Evolutionary conservation across 768 basidiomycete genomes (phyloP).

Genomic region (Calvatia gigantea): DNA sequence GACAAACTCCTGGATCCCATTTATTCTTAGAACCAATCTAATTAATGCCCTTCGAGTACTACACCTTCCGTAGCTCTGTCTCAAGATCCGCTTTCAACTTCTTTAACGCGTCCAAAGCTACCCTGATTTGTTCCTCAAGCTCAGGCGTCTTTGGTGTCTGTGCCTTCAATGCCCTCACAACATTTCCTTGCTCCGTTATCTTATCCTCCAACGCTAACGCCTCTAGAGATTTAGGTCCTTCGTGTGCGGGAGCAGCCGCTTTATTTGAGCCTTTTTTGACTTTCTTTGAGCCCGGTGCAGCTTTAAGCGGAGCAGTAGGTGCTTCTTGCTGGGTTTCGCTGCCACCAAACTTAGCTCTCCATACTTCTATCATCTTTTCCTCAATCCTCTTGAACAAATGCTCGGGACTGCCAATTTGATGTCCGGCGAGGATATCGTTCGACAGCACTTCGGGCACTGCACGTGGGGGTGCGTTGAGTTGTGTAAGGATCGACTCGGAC

Average conservation of each 20-base stretch:
- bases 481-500: slow-evolving; percentile 71
- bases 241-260: slow-evolving; percentile 35
- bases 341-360: slow-evolving; percentile 80
- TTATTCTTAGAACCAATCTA: neutral
- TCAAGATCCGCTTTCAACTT: slow-evolving; percentile 58
- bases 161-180: slow-evolving; percentile 70
- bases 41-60: neutral
- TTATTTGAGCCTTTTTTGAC: slow-evolving; percentile 52
- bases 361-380: slow-evolving; percentile 82
- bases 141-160: slow-evolving; percentile 55
- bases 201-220: slow-evolving; percentile 69
- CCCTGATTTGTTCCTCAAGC: slow-evolving; percentile 57
- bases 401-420: slow-evolving; percentile 79
- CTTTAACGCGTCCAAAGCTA: slow-evolving; percentile 63
- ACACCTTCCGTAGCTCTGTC: slow-evolving; percentile 1
- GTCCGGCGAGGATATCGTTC: slow-evolving; percentile 84
- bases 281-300: slow-evolving; percentile 46
- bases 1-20: neutral
- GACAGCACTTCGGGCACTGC: slow-evolving; percentile 68
- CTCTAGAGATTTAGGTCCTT: slow-evolving; percentile 69
- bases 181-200: slow-evolving; percentile 71
- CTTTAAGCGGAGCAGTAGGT: slow-evolving; percentile 38
- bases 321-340: slow-evolving; percentile 35
- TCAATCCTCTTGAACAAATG: slow-evolving; percentile 95
- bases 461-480: slow-evolving; percentile 88